Percentiles rank a stretch among this genome's conserved stretches.
phyloP scores from a whole-genome alignment of 2,329 filamentous ascomycete genomes.

The Aspergillus sojae region DNA sequence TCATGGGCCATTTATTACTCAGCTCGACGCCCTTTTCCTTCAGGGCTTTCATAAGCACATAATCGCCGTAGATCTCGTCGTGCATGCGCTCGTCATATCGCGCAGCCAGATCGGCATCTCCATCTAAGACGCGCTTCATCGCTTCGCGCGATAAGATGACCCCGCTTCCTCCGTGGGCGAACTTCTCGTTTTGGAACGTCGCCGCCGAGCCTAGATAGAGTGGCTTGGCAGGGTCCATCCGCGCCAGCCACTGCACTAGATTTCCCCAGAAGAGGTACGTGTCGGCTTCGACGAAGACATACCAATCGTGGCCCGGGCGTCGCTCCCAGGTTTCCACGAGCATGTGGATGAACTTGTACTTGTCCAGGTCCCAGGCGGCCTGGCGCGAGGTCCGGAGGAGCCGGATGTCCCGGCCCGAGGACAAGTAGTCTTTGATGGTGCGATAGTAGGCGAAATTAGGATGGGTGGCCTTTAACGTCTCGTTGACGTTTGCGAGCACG shows the following conservation, averaged over 20 bases:
- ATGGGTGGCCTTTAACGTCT: constrained; percentile 47
- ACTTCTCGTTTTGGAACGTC: constrained; percentile 46
- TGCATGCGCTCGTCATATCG: constrained; percentile 49
- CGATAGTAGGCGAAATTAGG: constrained; percentile 54
- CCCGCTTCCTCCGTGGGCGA: constrained; percentile 61
- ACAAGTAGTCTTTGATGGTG: constrained; percentile 47
- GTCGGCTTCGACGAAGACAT: constrained; percentile 62
- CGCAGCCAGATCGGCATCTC: constrained; percentile 50
- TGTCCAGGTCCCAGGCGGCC: constrained; percentile 59
- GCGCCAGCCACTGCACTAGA: constrained; percentile 52
- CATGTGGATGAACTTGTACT: constrained; percentile 66
- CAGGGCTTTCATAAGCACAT: constrained; percentile 52
- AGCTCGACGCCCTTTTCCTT: constrained; percentile 50
- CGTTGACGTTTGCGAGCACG: constrained; percentile 37
- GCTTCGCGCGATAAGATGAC: constrained; percentile 53
- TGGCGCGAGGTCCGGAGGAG: constrained; percentile 30
- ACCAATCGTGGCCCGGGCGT: constrained; percentile 60
- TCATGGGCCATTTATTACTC: constrained; percentile 51
- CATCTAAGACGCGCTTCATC: constrained; percentile 52
- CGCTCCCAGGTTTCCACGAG: constrained; percentile 57
- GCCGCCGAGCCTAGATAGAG: constrained; percentile 57
- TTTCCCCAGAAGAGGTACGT: constrained; percentile 61
- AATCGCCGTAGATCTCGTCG: constrained; percentile 56
- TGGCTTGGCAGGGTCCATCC: constrained; percentile 47
- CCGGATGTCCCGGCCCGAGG: constrained; percentile 51